These are phyloP conservation scores for Scedosporium dehoogii DNA, from an alignment of 2,329 filamentous ascomycete species.

Conservation along the genomic window DNA sequence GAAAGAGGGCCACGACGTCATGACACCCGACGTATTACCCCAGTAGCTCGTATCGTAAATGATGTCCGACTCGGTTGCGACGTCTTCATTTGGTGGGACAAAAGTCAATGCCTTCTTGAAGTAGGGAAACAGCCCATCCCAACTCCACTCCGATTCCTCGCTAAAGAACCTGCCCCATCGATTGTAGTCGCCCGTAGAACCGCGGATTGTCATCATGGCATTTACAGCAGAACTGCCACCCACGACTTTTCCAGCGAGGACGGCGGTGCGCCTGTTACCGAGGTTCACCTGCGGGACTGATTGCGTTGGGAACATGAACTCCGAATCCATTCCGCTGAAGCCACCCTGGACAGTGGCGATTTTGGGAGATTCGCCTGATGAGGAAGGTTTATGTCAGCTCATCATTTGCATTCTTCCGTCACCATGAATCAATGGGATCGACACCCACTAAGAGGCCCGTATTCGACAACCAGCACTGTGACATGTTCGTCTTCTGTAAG, in stretches of 20 bases:
- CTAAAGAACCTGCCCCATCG: slow-evolving; percentile 18
- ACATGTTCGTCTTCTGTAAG: slow-evolving; percentile 12
- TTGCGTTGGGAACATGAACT: slow-evolving; percentile 6
- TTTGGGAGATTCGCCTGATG: slow-evolving; percentile 4
- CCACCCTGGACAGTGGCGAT: slow-evolving; percentile 7
- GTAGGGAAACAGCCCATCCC: slow-evolving; percentile 16
- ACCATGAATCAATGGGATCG: not conserved
- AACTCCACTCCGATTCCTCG: slow-evolving; percentile 18
- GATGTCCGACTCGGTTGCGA: slow-evolving; percentile 14
- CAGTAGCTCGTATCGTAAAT: slow-evolving; percentile 24
- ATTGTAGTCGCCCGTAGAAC: slow-evolving; percentile 19
- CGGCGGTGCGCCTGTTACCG: slow-evolving; percentile 7
- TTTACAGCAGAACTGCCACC: slow-evolving; percentile 28
- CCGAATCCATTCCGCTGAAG: slow-evolving; percentile 4
- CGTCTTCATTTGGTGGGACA: slow-evolving; percentile 14
- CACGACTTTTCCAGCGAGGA: slow-evolving; percentile 12
- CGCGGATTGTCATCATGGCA: slow-evolving; percentile 23
- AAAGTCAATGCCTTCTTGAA: slow-evolving; percentile 18
- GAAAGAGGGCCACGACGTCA: slow-evolving; percentile 26
- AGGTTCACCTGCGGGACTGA: slow-evolving; percentile 13
- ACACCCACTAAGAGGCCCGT: slow-evolving; percentile 9
- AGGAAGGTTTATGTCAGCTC: not conserved
- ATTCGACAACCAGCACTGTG: slow-evolving; percentile 13
- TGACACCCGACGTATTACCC: slow-evolving; percentile 25
- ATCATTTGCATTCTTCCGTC: not conserved